These are phyloP conservation scores for Beauveria scarabaeidicola DNA, from an alignment of 2,329 filamentous ascomycete genomes.

Conservation along the genomic window DNA sequence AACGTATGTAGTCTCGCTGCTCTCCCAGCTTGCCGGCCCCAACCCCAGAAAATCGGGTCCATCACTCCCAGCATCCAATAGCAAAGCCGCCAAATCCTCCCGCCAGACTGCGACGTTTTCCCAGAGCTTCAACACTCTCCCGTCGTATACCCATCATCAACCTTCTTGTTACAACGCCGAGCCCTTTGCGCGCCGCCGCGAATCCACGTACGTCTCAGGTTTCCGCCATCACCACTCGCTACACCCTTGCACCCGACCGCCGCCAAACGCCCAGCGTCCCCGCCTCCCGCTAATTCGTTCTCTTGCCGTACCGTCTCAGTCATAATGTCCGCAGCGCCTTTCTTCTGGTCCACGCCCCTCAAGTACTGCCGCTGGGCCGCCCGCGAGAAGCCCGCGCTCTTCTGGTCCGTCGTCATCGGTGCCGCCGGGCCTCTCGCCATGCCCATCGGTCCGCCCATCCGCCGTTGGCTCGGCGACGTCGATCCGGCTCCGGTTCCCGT, in stretches of 20 bases:
- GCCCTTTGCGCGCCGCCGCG: not conserved
- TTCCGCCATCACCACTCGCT: too few relatives aligned
- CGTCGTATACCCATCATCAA: not conserved
- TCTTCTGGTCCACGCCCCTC: constrained; percentile 80
- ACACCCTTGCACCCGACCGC: too few relatives aligned
- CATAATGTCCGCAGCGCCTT: constrained; percentile 52
- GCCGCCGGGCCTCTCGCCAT: constrained; percentile 62
- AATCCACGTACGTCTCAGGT: not conserved
- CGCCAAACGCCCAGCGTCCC: not conserved
- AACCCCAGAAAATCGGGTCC: not conserved
- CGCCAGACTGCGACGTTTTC: constrained; percentile 8
- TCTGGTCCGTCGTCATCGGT: constrained; percentile 76
- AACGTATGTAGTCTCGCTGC: not conserved
- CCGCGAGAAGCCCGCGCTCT: constrained; percentile 81
- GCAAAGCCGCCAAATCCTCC: not conserved
- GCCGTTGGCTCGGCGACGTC: constrained; percentile 64
- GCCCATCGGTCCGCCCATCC: constrained; percentile 63
- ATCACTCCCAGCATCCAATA: not conserved
- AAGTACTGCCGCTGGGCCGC: constrained; percentile 83
- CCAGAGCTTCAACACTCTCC: not conserved
- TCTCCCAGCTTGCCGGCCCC: not conserved
- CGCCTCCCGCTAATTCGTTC: too few relatives aligned
- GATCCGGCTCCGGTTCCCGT: constrained; percentile 66
- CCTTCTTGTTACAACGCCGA: not conserved
- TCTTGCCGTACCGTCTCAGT: not conserved